phyloP scores from a whole-genome alignment of 2,329 filamentous ascomycete genomes.

The Phialocephala subalpina region DNA sequence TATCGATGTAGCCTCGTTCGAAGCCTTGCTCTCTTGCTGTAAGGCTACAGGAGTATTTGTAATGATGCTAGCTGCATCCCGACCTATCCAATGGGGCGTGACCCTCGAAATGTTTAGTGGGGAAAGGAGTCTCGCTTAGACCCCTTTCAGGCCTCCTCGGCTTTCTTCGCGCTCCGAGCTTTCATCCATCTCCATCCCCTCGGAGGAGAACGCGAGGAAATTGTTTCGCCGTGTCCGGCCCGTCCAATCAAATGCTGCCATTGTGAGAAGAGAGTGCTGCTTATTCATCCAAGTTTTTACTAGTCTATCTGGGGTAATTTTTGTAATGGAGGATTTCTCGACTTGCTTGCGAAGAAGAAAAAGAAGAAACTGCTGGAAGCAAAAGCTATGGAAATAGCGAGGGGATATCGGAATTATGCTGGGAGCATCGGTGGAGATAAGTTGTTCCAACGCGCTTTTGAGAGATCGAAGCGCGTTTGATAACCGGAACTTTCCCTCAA shows the following conservation, averaged over 20 bases:
- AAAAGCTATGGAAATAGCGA: neutral
- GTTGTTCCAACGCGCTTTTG: neutral
- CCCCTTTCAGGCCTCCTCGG: neutral
- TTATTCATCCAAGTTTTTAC: neutral
- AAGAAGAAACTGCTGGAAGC: neutral
- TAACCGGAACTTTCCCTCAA: too few relatives aligned
- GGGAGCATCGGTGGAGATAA: neutral
- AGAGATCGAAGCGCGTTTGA: too few relatives aligned
- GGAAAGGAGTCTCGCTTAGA: neutral
- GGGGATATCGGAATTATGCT: slow-evolving; percentile 1
- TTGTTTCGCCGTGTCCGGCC: too few relatives aligned
- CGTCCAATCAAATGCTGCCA: neutral
- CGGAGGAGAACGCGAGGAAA: too few relatives aligned
- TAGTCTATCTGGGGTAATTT: neutral
- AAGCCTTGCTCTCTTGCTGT: neutral
- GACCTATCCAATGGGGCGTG: neutral
- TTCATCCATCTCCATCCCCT: too few relatives aligned
- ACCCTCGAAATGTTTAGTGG: neutral
- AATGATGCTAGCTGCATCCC: neutral
- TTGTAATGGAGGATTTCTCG: neutral
- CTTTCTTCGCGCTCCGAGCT: too few relatives aligned
- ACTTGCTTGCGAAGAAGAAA: neutral
- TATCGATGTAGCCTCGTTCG: neutral
- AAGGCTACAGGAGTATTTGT: neutral
- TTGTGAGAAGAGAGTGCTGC: neutral